Percentiles rank a stretch among this genome's conserved stretches.
These are phyloP conservation scores for Globisporangium megalacanthum DNA, from an alignment of 352 stramenopile genomes.

Conservation along the genomic window DNA sequence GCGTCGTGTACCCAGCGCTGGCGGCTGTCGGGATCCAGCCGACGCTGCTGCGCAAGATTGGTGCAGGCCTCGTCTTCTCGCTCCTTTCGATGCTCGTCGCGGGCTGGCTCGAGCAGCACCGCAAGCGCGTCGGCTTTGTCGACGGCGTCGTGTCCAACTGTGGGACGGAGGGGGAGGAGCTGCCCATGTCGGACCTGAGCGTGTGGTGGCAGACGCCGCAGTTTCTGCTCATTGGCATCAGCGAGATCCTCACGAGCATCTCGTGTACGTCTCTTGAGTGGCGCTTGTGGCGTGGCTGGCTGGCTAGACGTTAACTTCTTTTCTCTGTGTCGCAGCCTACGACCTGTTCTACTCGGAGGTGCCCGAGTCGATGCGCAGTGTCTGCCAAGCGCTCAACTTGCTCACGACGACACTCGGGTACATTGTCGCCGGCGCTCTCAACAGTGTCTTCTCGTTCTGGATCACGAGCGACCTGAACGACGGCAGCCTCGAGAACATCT, in stretches of 20 bases:
- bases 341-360: constrained; percentile 93
- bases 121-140: constrained; percentile 51
- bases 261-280: constrained; percentile 44
- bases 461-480: constrained; percentile 88
- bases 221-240: constrained; percentile 85
- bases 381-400: constrained; percentile 88
- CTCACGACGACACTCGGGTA: constrained; percentile 87
- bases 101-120: constrained; percentile 62
- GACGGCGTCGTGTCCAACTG: constrained; percentile 66
- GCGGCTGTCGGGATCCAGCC: constrained; percentile 56
- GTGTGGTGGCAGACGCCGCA: constrained; percentile 91
- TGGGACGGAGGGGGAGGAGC: constrained; percentile 43
- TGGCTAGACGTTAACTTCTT: background rate
- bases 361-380: constrained; percentile 86
- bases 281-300: background rate
- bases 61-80: constrained; percentile 75
- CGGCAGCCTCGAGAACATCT: constrained; percentile 88
- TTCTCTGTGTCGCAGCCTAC: constrained; percentile 43
- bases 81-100: constrained; percentile 69
- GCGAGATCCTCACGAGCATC: constrained; percentile 88
- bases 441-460: constrained; percentile 90
- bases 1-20: constrained; percentile 73
- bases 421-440: constrained; percentile 74
- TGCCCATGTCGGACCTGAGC: constrained; percentile 78
- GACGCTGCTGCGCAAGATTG: constrained; percentile 87